Conservation (phyloP, 805 yeast genomes). For the Trichomonascus vanleenenianus region DNA sequence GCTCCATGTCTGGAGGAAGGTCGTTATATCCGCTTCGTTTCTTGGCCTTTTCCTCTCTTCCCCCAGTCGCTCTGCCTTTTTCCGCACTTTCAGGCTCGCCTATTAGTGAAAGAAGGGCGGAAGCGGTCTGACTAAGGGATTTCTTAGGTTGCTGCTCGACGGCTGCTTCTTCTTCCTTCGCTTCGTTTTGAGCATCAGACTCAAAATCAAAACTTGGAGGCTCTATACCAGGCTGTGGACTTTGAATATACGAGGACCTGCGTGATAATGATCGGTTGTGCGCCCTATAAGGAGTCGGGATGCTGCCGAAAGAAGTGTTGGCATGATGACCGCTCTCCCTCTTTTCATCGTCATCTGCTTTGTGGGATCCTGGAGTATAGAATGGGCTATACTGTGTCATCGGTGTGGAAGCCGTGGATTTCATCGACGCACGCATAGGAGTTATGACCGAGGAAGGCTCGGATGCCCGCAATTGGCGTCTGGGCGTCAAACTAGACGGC, state of each 20-base stretch:
- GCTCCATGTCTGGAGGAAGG: constrained; percentile 19
- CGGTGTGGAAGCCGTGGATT: background rate
- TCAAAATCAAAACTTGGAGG: too few relatives aligned
- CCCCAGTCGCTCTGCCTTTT: constrained; percentile 9
- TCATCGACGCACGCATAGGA: background rate
- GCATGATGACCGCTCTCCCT: background rate
- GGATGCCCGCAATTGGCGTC: background rate
- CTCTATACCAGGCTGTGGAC: too few relatives aligned
- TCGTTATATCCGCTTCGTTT: constrained; percentile 1
- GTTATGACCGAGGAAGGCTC: background rate
- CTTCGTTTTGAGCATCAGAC: background rate
- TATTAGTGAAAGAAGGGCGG: constrained; percentile 41
- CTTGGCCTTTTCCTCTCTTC: constrained; percentile 3
- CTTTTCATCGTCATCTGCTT: background rate
- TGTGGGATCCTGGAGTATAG: background rate
- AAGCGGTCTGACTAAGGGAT: constrained; percentile 39
- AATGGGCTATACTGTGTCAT: constrained; percentile 1
- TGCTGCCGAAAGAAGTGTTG: constrained; percentile 3
- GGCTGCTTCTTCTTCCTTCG: background rate
- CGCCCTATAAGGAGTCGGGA: constrained; percentile 13
- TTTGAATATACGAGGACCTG: too few relatives aligned
- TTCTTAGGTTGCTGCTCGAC: constrained; percentile 6
- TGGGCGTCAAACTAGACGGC: background rate
- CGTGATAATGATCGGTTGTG: background rate
- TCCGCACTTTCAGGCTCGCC: constrained; percentile 22